Conservation (phyloP, 371 early-diverging fungal genomes). For the Syncephalastrum contaminatum region DNA sequence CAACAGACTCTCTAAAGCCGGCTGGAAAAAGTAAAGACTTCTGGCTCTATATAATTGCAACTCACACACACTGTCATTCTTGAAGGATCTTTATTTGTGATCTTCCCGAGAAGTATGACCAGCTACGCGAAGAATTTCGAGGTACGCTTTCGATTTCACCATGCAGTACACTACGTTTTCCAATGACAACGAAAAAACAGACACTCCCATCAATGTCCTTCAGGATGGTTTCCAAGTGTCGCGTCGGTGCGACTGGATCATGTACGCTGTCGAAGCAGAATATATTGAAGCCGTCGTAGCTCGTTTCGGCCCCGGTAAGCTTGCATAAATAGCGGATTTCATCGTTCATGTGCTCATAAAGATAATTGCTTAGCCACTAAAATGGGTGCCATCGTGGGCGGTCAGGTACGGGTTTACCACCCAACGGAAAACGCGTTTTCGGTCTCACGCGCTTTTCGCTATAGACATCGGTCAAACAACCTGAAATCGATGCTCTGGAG, state of each 20-base stretch:
- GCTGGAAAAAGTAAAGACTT: constrained; percentile 69
- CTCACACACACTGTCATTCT: not conserved
- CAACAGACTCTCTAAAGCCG: constrained; percentile 63
- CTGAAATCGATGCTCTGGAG: constrained; percentile 89
- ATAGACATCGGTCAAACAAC: constrained; percentile 92
- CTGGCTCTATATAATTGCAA: not conserved
- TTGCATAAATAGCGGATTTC: not conserved
- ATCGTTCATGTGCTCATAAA: not conserved
- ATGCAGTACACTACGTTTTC: not conserved
- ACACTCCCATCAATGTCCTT: constrained; percentile 63
- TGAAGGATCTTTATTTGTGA: constrained; percentile 85
- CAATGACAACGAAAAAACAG: constrained; percentile 18
- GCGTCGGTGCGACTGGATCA: constrained; percentile 83
- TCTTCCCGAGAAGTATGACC: constrained; percentile 69
- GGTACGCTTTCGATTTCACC: constrained; percentile 25
- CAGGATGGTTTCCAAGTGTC: constrained; percentile 84
- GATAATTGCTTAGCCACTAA: constrained; percentile 68
- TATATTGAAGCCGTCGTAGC: constrained; percentile 79
- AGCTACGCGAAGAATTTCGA: constrained; percentile 59
- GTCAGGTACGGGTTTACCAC: constrained; percentile 64
- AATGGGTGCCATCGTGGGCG: constrained; percentile 82
- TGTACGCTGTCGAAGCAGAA: constrained; percentile 95
- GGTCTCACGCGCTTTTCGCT: not conserved
- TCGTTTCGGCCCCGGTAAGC: constrained; percentile 80
- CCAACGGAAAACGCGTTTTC: not conserved